Conservation (phyloP, 2,329 filamentous ascomycete genomes). For the Venturia pyrina region DNA sequence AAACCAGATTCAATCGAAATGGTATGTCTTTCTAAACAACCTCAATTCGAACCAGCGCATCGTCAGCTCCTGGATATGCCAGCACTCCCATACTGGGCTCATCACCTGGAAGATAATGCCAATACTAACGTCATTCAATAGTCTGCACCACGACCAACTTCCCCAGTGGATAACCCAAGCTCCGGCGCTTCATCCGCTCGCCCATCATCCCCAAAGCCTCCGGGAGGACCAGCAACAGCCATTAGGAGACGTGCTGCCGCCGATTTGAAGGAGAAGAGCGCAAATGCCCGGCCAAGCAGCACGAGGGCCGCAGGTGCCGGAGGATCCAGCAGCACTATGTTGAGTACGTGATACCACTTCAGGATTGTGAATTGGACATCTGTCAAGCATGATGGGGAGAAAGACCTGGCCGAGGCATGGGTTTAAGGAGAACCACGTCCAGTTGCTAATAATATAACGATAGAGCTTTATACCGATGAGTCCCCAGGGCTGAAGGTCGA, state of each 20-base stretch:
- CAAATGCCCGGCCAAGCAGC: constrained; percentile 85
- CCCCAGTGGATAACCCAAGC: constrained; percentile 17
- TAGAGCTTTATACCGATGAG: constrained; percentile 95
- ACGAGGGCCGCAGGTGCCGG: constrained; percentile 90
- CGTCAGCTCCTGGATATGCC: neutral
- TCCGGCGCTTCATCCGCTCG: constrained; percentile 64
- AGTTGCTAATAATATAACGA: neutral
- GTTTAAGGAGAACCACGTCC: neutral
- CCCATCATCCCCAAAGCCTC: constrained; percentile 76
- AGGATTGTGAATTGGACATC: neutral
- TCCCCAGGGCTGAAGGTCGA: constrained; percentile 96
- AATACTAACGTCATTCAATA: neutral
- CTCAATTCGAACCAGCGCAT: neutral
- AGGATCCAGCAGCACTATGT: constrained; percentile 95
- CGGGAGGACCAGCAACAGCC: constrained; percentile 87
- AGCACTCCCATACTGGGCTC: neutral
- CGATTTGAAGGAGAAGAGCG: constrained; percentile 94
- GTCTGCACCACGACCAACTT: constrained; percentile 8
- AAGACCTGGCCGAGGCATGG: neutral
- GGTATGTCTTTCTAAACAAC: neutral
- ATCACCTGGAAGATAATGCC: neutral
- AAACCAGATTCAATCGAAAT: neutral
- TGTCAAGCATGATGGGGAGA: neutral
- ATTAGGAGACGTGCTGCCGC: constrained; percentile 92
- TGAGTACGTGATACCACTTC: constrained; percentile 55